Percentiles rank a stretch among this genome's conserved stretches.
Conservation (phyloP, 177 flowering plant species). For the Vitis hybrid region DNA sequence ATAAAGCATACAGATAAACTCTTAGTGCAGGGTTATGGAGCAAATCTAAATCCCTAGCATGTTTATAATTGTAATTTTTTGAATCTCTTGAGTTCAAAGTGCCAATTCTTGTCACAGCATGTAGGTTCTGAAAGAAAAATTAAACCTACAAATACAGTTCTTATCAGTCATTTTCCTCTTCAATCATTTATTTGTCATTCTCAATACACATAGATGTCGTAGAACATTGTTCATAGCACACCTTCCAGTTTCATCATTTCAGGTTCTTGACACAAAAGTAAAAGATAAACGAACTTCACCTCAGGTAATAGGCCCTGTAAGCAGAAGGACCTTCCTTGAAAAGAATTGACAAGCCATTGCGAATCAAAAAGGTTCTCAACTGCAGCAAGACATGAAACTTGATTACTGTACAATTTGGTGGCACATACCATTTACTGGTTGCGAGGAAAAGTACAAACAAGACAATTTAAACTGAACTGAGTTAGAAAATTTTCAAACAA, state of each 20-base stretch:
- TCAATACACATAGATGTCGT: not conserved
- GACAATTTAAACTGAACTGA: not conserved
- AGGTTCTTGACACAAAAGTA: not conserved
- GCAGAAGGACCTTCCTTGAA: slow-evolving; percentile 91
- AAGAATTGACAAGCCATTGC: slow-evolving; percentile 85
- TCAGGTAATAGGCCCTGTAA: slow-evolving; percentile 76
- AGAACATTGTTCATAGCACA: not conserved
- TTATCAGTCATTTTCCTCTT: not conserved
- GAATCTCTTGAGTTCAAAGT: not conserved
- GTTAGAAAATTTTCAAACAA: no score
- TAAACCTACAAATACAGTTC: not conserved
- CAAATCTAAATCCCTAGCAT: not conserved
- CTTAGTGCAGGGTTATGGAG: not conserved
- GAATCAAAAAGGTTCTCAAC: slow-evolving; percentile 91
- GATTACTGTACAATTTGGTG: not conserved
- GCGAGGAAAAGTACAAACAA: not conserved
- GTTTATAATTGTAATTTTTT: not conserved
- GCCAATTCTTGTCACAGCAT: not conserved
- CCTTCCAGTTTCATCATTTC: not conserved
- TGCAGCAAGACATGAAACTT: slow-evolving; percentile 26
- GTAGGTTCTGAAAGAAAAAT: not conserved
- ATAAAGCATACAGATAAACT: not conserved
- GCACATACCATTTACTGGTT: not conserved
- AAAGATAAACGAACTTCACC: slow-evolving; percentile 37
- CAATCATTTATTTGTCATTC: not conserved